Evolutionary conservation across 176 grass and related monocot genomes (phyloP).

Genomic region (Saccharum officinarum): DNA sequence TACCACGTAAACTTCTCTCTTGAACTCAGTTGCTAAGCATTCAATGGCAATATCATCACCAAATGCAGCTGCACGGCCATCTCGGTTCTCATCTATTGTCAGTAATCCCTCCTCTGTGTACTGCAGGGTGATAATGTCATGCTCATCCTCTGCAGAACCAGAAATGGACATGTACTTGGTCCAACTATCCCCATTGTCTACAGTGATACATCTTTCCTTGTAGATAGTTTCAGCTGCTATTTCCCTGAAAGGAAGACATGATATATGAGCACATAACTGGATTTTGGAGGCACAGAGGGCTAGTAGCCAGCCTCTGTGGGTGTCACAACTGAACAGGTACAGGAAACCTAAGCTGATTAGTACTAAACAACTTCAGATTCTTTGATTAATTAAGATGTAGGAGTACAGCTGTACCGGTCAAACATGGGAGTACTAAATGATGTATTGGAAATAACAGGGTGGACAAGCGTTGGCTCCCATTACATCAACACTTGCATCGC

Average conservation of each 20-base stretch:
- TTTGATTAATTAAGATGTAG: constrained; percentile 30
- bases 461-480: background rate
- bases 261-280: background rate
- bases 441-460: background rate
- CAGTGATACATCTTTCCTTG: constrained; percentile 71
- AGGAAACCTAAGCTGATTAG: background rate
- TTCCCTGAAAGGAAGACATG: constrained; percentile 54
- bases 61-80: constrained; percentile 84
- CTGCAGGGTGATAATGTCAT: constrained; percentile 91
- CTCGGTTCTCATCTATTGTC: constrained; percentile 79
- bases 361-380: constrained; percentile 4
- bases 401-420: constrained; percentile 15
- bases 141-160: constrained; percentile 77
- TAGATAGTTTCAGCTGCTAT: constrained; percentile 86
- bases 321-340: background rate
- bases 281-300: background rate
- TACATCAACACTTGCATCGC: background rate
- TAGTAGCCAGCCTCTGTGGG: background rate
- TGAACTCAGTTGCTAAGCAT: constrained; percentile 92
- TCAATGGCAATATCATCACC: constrained; percentile 97
- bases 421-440: background rate
- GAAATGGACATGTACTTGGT: constrained; percentile 96
- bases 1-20: constrained; percentile 94
- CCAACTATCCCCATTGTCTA: constrained; percentile 78
- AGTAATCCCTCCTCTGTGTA: constrained; percentile 95